Evolutionary conservation across 2,329 filamentous ascomycete genomes (phyloP), one percentile per base, ranked within the genome.

Genomic region (Hirsutella rhossiliensis): DNA sequence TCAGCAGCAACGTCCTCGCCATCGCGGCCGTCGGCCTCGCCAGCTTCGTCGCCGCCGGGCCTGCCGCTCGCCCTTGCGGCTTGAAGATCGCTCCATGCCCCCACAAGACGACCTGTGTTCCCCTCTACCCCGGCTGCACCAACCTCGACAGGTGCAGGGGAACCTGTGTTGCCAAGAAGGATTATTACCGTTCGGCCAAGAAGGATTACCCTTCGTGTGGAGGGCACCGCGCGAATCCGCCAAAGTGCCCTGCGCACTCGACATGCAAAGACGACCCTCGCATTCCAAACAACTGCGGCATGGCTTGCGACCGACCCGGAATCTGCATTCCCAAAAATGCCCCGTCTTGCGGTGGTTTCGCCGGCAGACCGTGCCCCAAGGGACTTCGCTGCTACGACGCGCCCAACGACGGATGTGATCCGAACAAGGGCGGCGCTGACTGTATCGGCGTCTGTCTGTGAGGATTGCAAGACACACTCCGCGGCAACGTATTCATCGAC

Each of bases 381-480:
- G 53, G 56, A 0, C 29, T 52, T n/a, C 48, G 45, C 19, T 63
- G 61, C 28, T 60, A 61, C 9, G 59, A 63, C 28, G 20, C 46
- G 13, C 51, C 55, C 1, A 46, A 49, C 5, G 59, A 59, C 20
- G 38, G 28, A 0, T 63, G 61, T 19, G 50, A 61, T 44, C 57
- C 58, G 2, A 38, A 46, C 20, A 47, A 52, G 0, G 56, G 55
- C 4, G 61, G 60, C 2, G 46, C 45, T 0, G 60, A 63, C 20
- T 64, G 61, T 36, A 20, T 43, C 5, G 60, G 61, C 2, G 45
- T 63, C 9, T 63, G 61, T 39, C 32, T 63, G 39, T 61, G 47
- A 42, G 31, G 31, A 7, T 5, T 5, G 5, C 31, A 5, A 17
- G 31, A 27, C 23, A 27, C 9, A 9, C 23, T 23, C 23, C 7